Evolutionary conservation across 1,284 basidiomycete species (phyloP).

Genomic region (Acaromyces ingoldii): DNA sequence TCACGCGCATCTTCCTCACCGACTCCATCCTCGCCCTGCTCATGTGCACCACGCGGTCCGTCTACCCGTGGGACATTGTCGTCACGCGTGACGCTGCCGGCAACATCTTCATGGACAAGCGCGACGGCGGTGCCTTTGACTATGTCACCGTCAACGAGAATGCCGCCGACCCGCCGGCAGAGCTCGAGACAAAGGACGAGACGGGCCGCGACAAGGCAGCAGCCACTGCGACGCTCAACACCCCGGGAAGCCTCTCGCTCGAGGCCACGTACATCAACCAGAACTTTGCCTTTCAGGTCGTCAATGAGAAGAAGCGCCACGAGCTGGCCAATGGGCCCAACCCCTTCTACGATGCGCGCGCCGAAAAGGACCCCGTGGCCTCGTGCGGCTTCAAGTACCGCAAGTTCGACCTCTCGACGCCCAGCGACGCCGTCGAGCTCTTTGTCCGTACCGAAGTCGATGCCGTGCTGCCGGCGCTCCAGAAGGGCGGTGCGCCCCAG

Average conservation of each 20-base stretch:
- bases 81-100: slow-evolving; percentile 80
- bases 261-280: slow-evolving; percentile 99
- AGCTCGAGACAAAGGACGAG: slow-evolving; percentile 43
- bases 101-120: slow-evolving; percentile 94
- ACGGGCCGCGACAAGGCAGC: slow-evolving; percentile 14
- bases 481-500: slow-evolving; percentile 53
- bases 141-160: slow-evolving; percentile 99
- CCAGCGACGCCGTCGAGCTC: slow-evolving; percentile 77
- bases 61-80: slow-evolving; percentile 99
- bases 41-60: slow-evolving; percentile 90
- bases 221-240: slow-evolving; percentile 69
- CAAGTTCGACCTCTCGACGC: slow-evolving; percentile 87
- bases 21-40: slow-evolving; percentile 92
- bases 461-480: slow-evolving; percentile 60
- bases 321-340: slow-evolving; percentile 52
- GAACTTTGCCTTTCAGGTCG: slow-evolving; percentile 96
- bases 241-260: slow-evolving; percentile 84
- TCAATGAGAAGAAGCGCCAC: slow-evolving; percentile 64
- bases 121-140: slow-evolving; percentile 85
- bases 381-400: slow-evolving; percentile 95
- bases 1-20: slow-evolving; percentile 78
- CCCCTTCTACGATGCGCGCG: slow-evolving; percentile 83
- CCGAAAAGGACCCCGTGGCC: slow-evolving; percentile 89
- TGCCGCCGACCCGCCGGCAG: slow-evolving; percentile 84
- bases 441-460: slow-evolving; percentile 96